Conservation (phyloP, 345 rosid genomes). For the Pistacia vera region DNA sequence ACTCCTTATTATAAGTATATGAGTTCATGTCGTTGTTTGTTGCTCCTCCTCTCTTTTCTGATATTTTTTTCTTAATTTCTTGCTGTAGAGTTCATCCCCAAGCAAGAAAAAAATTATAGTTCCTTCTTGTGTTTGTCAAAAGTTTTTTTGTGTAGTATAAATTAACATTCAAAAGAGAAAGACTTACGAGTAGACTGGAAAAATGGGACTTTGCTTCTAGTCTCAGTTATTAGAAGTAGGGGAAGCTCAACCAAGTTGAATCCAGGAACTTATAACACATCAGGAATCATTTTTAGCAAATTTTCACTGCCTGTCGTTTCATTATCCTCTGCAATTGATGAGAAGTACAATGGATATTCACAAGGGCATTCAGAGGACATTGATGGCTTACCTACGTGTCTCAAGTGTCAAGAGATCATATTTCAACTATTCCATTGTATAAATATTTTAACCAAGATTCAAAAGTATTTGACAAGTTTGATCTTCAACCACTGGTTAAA, state of each 20-base stretch:
- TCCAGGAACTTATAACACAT: background rate
- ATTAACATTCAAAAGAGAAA: slow-evolving; percentile 16
- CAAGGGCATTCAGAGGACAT: background rate
- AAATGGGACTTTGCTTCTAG: background rate
- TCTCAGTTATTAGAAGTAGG: background rate
- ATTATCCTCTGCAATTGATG: background rate
- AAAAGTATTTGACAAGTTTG: slow-evolving; percentile 5
- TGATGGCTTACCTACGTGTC: slow-evolving; percentile 9
- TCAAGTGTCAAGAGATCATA: background rate
- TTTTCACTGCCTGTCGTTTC: background rate
- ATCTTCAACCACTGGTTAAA: slow-evolving; percentile 14
- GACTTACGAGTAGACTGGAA: background rate
- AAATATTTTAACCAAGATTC: background rate
- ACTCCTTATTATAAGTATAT: background rate
- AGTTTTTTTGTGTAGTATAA: background rate
- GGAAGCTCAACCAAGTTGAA: background rate
- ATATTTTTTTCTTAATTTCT: background rate
- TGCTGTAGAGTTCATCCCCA: background rate
- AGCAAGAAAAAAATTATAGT: too few relatives aligned
- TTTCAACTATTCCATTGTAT: background rate
- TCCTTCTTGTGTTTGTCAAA: background rate
- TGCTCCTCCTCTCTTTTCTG: background rate
- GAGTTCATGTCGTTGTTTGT: background rate
- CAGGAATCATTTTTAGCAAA: background rate
- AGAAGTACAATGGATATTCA: slow-evolving; percentile 2